A percentile compares a stretch with the other conserved stretches of the same genome.
Evolutionary conservation across 768 basidiomycete species (phyloP).

Genomic region (Strobilomyces dryophilus): DNA sequence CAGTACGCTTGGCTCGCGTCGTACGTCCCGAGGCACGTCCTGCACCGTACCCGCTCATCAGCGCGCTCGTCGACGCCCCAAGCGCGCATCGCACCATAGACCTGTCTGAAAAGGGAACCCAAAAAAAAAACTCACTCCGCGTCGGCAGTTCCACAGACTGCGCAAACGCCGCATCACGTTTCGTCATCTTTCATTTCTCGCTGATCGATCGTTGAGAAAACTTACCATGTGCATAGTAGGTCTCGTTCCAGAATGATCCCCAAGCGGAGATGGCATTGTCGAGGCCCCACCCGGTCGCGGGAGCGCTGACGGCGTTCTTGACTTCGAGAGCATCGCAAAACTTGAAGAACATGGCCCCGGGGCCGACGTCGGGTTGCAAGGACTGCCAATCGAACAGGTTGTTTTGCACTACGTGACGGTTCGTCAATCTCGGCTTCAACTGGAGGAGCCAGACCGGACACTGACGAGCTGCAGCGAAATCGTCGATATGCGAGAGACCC

Average conservation of each 20-base stretch:
- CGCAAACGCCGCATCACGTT: background rate
- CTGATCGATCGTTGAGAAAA: conserved; percentile 1
- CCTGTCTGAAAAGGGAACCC: too few relatives aligned
- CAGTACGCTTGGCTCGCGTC: conserved; percentile 38
- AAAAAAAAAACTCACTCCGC: background rate
- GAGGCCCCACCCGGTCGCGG: conserved; percentile 54
- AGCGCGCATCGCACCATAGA: too few relatives aligned
- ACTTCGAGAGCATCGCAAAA: conserved; percentile 41
- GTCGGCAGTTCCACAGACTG: conserved; percentile 48
- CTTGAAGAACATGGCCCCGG: conserved; percentile 32
- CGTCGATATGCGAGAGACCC: conserved; percentile 55
- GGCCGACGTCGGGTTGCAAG: conserved; percentile 49
- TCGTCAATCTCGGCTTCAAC: conserved; percentile 12
- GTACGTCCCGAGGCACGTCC: conserved; percentile 41
- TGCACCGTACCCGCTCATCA: background rate
- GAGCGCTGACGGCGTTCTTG: conserved; percentile 40
- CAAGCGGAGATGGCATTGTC: conserved; percentile 57
- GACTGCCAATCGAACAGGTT: conserved; percentile 64
- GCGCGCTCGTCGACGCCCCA: too few relatives aligned
- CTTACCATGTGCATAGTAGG: conserved; percentile 46
- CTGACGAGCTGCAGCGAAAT: conserved; percentile 57
- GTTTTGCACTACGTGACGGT: conserved; percentile 41
- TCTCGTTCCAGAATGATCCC: conserved; percentile 53
- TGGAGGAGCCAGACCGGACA: background rate
- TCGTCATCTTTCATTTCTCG: background rate